These are phyloP conservation scores for Boletus rubroflammeus DNA, from an alignment of 768 basidiomycete genomes.

Conservation along the genomic window DNA sequence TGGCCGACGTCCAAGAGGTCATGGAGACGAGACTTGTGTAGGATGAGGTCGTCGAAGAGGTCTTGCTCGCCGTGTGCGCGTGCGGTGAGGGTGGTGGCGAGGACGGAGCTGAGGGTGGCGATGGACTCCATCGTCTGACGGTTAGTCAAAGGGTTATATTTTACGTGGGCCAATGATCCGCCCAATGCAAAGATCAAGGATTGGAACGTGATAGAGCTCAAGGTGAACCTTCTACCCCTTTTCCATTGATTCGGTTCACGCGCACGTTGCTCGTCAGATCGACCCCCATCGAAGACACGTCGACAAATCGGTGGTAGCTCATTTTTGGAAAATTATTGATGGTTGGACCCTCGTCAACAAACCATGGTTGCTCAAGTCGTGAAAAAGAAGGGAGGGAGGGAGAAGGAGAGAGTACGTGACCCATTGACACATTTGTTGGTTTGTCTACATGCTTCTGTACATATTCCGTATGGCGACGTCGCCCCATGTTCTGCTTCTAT, in stretches of 20 bases:
- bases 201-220: constrained; percentile 96
- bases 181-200: constrained; percentile 86
- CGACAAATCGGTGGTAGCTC: constrained; percentile 91
- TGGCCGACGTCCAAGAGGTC: constrained; percentile 64
- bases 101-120: constrained; percentile 49
- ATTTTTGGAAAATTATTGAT: constrained; percentile 94
- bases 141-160: constrained; percentile 90
- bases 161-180: constrained; percentile 92
- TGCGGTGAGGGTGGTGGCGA: constrained; percentile 46
- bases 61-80: constrained; percentile 62
- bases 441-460: not conserved
- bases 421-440: not conserved
- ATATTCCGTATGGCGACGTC: not conserved
- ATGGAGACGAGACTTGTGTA: constrained; percentile 60
- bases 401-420: not conserved
- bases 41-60: constrained; percentile 70
- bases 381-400: constrained; percentile 2
- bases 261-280: constrained; percentile 50
- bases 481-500: too few species aligned
- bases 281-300: constrained; percentile 87
- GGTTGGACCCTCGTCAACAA: constrained; percentile 80
- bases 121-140: constrained; percentile 56
- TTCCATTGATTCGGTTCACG: not conserved
- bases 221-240: constrained; percentile 42
- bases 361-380: constrained; percentile 61